Evolutionary conservation across 305 asterid genomes (phyloP), one percentile per base, ranked within the genome.

Genomic region (Fraxinus xanthoxyloides): DNA sequence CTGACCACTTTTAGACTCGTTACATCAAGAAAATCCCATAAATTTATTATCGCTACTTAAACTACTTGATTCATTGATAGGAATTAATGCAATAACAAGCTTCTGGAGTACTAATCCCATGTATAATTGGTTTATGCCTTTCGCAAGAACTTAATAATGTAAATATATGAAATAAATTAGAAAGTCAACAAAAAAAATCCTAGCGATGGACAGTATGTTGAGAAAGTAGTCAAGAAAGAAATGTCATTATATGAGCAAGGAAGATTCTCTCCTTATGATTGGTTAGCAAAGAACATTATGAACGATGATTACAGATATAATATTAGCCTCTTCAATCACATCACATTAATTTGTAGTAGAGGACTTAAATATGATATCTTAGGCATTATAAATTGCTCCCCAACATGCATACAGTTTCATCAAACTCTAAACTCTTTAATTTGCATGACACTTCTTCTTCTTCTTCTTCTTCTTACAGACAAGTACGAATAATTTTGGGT

Each of bases 371-470:
- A 43, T 48, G 30, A 19, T 2, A 8, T 30, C 83, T 79, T 72
- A 78, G 63, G 43, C 83, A 77, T 63, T 87, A 87, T 85, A 87
- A 84, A 87, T 85, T n/a, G 56, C 21, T 30, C 76, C 54, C 26
- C 72, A 3, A 23, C 56, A 72, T 76, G 80, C 77, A 34, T 72
- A 17, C 46, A 10, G 34, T 32, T 26, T 76, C 65, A 80, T 43
- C 72, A 80, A 63, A 17, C 59, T 13, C 59, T 13, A 3, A 1
- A 15, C 59, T 48, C 21, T 48, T 46, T 46, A 13, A 51, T 38
- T 36, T 32, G 59, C 65, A 61, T 74, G 10, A 56, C 13, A 23
- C 61, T 51, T 4, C 1, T 4, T 43, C 51, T 40, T 10, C 51
- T 10, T 10, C 26, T 36, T 6, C 21, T 8, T 5, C 7, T 21